Evolutionary conservation across 352 stramenopile genomes (phyloP).

Genomic region (Phytopythium cucurbitacearum): DNA sequence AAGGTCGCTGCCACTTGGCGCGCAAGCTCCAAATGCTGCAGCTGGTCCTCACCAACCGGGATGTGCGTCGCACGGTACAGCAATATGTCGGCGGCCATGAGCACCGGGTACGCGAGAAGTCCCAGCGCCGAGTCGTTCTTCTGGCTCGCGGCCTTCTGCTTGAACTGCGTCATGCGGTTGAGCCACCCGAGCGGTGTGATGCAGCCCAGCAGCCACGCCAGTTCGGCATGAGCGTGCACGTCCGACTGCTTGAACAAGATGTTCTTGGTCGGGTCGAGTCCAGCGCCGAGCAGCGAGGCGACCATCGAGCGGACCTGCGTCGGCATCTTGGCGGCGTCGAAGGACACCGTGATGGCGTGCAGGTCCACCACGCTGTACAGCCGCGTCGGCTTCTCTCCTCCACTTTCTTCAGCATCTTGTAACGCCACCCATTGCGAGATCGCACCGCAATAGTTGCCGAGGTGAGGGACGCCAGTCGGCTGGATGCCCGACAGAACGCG

Average conservation of each 20-base stretch:
- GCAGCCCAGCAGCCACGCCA: constrained; percentile 97
- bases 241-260: constrained; percentile 85
- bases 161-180: constrained; percentile 99
- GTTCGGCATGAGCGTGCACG: constrained; percentile 89
- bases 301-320: constrained; percentile 89
- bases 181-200: constrained; percentile 97
- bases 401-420: constrained; percentile 47
- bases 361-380: constrained; percentile 93
- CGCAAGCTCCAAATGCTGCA: constrained; percentile 99
- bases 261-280: constrained; percentile 75
- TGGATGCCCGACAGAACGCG: constrained; percentile 97
- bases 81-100: constrained; percentile 99
- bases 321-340: constrained; percentile 88
- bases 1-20: constrained; percentile 95
- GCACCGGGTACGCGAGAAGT: constrained; percentile 97
- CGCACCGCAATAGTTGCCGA: constrained; percentile 99
- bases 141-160: constrained; percentile 94
- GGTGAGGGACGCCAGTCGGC: constrained; percentile 96
- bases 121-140: constrained; percentile 78
- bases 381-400: constrained; percentile 7
- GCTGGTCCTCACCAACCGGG: constrained; percentile 97
- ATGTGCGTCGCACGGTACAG: constrained; percentile 97
- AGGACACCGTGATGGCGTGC: constrained; percentile 97
- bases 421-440: constrained; percentile 97
- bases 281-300: constrained; percentile 93